A percentile compares a stretch with the other conserved stretches of the same genome.
These are phyloP conservation scores for Omphalotus olearius DNA, from an alignment of 1,284 basidiomycete species.

Conservation along the genomic window DNA sequence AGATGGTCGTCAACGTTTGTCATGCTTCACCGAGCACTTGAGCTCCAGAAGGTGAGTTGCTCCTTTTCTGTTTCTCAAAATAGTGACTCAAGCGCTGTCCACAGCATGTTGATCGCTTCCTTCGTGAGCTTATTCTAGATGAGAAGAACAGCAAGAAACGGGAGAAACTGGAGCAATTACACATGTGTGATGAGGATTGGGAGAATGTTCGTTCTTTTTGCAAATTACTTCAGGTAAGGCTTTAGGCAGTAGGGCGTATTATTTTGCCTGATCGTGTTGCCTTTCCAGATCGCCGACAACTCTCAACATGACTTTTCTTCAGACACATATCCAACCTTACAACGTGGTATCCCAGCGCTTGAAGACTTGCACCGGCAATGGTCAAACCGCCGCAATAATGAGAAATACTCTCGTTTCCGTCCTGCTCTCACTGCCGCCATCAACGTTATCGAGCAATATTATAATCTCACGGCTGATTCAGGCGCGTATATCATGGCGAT, in stretches of 20 bases:
- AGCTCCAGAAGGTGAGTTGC: slow-evolving; percentile 17
- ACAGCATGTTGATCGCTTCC: slow-evolving; percentile 26
- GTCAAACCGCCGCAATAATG: neutral
- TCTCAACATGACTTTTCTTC: neutral
- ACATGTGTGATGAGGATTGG: slow-evolving; percentile 30
- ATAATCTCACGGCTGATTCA: neutral
- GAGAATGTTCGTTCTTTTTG: slow-evolving; percentile 14
- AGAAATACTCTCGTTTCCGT: neutral
- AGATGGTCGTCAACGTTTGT: slow-evolving; percentile 37
- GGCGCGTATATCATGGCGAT: slow-evolving; percentile 3
- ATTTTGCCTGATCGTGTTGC: neutral
- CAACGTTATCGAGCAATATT: slow-evolving; percentile 6
- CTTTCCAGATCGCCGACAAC: neutral
- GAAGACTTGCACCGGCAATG: neutral
- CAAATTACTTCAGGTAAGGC: slow-evolving; percentile 6
- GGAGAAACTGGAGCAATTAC: slow-evolving; percentile 24
- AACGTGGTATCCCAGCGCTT: neutral
- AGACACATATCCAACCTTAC: neutral
- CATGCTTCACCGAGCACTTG: slow-evolving; percentile 29
- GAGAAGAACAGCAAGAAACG: slow-evolving; percentile 24
- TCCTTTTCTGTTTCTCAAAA: neutral
- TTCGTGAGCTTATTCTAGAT: slow-evolving; percentile 23
- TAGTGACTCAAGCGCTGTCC: neutral
- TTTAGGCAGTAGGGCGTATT: slow-evolving; percentile 24
- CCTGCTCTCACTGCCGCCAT: slow-evolving; percentile 1